Evolutionary conservation across 2,329 filamentous ascomycete species (phyloP), one percentile per base, ranked within the genome.

Genomic region (Huntiella decipiens): DNA sequence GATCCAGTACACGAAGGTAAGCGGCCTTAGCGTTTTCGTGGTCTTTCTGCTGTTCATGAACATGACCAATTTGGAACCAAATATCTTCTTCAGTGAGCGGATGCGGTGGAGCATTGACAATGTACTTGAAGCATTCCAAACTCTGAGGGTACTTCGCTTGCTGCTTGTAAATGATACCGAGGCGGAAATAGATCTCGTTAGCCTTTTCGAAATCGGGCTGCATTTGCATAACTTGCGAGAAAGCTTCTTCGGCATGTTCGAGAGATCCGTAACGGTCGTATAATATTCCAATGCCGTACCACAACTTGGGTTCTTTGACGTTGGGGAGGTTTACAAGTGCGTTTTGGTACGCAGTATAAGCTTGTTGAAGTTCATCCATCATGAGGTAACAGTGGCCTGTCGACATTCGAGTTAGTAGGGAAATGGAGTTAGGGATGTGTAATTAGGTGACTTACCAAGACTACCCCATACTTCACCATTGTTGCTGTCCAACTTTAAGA

Each of bases 151-250:
- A 98, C 61, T 96, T 96, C 51, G 87, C 80, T 59, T 96, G 91
- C 57, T 96, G 88, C 61, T 98, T 98, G 68, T 96, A 96, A 53
- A 98, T 96, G 66, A 98, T 98, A n/a, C 91, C 91, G 6, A 98
- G 73, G 22, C 91, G 77, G 64, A 98, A 98, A 62, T 96, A 98
- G 45, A 98, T 96, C 61, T 98, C 91, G 57, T 96, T 96, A 48
- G 88, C 87, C 70, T 98, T 98, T 58, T 98, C 91, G 54, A 96
- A 96, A 55, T 86, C 80, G 4, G 88, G 91, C 56, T 94, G 82
- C 80, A 98, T 96, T 54, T 85, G 81, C 91, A 98, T 96, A 51
- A 98, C 91, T 58, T 96, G 85, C 2, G 88, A 95, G 59, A 96
- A 96, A 4, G 91, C 91, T 60, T 96, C 91, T 61, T 96, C 91